Percentiles rank a stretch among this genome's conserved stretches.
Evolutionary conservation across 371 early-diverging fungal species (phyloP).

Genomic region (Rhizopus stolonifer): DNA sequence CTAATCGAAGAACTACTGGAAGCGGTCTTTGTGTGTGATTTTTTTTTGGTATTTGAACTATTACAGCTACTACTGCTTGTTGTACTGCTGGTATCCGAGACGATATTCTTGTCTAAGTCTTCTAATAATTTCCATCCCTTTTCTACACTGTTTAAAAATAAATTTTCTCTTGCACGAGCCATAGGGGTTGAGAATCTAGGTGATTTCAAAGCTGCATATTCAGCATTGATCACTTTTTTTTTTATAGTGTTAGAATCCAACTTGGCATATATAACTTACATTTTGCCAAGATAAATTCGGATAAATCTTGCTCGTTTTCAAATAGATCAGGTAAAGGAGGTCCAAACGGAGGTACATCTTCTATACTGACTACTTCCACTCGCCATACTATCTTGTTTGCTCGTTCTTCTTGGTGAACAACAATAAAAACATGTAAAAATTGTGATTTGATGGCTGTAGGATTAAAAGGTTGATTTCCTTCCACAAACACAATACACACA

Average conservation of each 20-base stretch:
- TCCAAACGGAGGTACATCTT: slow-evolving; percentile 68
- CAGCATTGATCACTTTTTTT: slow-evolving; percentile 67
- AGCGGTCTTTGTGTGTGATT: slow-evolving; percentile 32
- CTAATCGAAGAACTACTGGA: slow-evolving; percentile 33
- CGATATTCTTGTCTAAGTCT: not conserved
- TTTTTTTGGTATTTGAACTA: slow-evolving; percentile 3
- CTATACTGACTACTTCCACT: slow-evolving; percentile 59
- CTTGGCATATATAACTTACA: too few species aligned
- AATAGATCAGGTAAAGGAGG: slow-evolving; percentile 65
- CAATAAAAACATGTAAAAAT: slow-evolving; percentile 75
- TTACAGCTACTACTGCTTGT: slow-evolving; percentile 1
- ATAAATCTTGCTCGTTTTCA: slow-evolving; percentile 42
- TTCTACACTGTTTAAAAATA: slow-evolving; percentile 49
- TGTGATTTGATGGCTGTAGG: slow-evolving; percentile 75
- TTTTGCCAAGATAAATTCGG: slow-evolving; percentile 66
- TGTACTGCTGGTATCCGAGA: slow-evolving; percentile 4
- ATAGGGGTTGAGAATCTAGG: slow-evolving; percentile 62
- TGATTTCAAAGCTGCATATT: slow-evolving; percentile 78
- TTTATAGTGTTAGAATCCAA: too few species aligned
- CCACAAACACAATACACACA: slow-evolving; percentile 71
- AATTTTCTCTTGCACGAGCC: slow-evolving; percentile 60
- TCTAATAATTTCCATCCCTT: slow-evolving; percentile 27
- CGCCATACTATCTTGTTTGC: slow-evolving; percentile 40
- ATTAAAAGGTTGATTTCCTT: slow-evolving; percentile 64
- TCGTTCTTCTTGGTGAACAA: slow-evolving; percentile 56